These are phyloP conservation scores for Wickerhamomyces xylosicus DNA, from an alignment of 805 yeast genomes.

Conservation along the genomic window DNA sequence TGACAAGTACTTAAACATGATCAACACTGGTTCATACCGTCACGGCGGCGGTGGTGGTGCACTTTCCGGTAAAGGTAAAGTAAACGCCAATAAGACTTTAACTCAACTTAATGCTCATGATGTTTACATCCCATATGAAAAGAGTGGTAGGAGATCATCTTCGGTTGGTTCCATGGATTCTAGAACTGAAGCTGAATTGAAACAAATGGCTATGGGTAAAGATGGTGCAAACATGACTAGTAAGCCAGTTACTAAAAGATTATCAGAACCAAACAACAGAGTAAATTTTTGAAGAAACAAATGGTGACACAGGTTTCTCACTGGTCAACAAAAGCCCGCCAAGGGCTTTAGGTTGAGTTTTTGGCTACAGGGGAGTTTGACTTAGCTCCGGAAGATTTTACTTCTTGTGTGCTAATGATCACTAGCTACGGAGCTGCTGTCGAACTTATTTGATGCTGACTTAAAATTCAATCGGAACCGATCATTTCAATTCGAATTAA, in stretches of 20 bases:
- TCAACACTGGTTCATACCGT: slow-evolving; percentile 11
- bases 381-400: no score
- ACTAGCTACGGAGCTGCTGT: no score
- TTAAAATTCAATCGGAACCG: no score
- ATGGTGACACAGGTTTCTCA: no score
- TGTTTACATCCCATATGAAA: slow-evolving; percentile 9
- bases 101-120: slow-evolving; percentile 12
- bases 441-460: no score
- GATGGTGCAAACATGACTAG: background rate
- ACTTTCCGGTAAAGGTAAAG: slow-evolving; percentile 12
- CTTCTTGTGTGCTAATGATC: no score
- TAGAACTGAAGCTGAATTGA: background rate
- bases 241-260: background rate
- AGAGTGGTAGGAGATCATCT: slow-evolving; percentile 15
- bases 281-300: slow-evolving; percentile 12
- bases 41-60: background rate
- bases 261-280: slow-evolving; percentile 10
- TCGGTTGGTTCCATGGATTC: slow-evolving; percentile 1
- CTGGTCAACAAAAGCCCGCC: no score
- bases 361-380: no score
- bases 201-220: background rate
- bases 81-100: slow-evolving; percentile 12
- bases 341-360: no score
- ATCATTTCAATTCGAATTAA: no score
- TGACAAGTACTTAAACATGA: slow-evolving; percentile 18